Evolutionary conservation across 164 flowering plant genomes (phyloP), one percentile per base, ranked within the genome.

Genomic region (Cinnamomum micranthum): DNA sequence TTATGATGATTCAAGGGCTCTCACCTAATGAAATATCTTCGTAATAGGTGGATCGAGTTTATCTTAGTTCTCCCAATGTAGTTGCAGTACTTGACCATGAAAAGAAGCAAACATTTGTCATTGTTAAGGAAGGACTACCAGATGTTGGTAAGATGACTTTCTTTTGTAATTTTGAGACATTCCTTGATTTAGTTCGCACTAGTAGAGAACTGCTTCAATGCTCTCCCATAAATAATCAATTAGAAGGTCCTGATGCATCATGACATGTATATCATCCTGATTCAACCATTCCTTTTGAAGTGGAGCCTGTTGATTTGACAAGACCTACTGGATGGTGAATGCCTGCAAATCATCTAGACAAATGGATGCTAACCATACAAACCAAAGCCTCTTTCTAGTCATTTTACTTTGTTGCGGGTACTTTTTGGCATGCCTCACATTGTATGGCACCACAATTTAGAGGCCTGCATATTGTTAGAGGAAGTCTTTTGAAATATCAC

Each of bases 71-170:
- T 73, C 93, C 98, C 6, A 88, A 82, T 75, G 83, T 83, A 22
- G 80, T 94, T 72, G 98, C 99, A 15, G 97, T 96, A 69, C 90
- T 96, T 27, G 99, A 96, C 80, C 99, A 96, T 78, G 97, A 89
- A 74, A 92, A 78, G 84, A 96, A 96, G 82, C 78, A 92, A 41
- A 96, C 98, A 33, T 87, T 79, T 75, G 90, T 92, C 23, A 82
- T 96, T 50, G 82, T 85, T 74, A 94, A 96, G 81, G 96, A 87
- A 73, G 99, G 99, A 35, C 84, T 96, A 15, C 98, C 95, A 1
- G 99, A 96, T 88, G 83, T 84, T 66, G 97, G 99, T 94, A 83
- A 88, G 95, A n/a, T 69, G 71, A 5, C 15, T 20, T 11, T 67
- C 17, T 15, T 31, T 25, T 67, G 47, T 67, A 33, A 67, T 13